A percentile compares a stretch with the other conserved stretches of the same genome.
These are phyloP conservation scores for Cutaneotrichosporon cavernicola DNA, from an alignment of 1,284 basidiomycete genomes.

Conservation along the genomic window DNA sequence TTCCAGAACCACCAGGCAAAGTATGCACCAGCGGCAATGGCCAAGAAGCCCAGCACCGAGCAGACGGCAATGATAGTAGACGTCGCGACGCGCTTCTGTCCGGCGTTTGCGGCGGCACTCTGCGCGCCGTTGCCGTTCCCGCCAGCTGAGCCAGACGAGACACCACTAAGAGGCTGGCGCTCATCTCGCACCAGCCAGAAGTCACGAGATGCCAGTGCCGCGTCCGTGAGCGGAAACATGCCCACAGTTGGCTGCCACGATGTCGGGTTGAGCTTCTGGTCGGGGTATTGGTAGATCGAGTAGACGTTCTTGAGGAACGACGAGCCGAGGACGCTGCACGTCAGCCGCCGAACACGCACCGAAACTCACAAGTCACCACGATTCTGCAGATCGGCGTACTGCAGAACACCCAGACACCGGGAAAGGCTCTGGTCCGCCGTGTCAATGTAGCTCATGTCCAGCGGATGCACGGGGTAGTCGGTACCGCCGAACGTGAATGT, in stretches of 20 bases:
- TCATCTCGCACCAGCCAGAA: constrained; percentile 50
- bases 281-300: constrained; percentile 51
- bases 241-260: constrained; percentile 51
- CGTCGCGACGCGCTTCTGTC: constrained; percentile 29
- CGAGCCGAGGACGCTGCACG: constrained; percentile 46
- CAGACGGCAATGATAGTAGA: constrained; percentile 44
- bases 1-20: constrained; percentile 52
- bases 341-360: background rate
- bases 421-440: constrained; percentile 36
- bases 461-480: constrained; percentile 46
- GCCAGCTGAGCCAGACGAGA: constrained; percentile 25
- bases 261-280: constrained; percentile 26
- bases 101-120: constrained; percentile 9
- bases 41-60: constrained; percentile 47
- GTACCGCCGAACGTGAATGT: constrained; percentile 44
- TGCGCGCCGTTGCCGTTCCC: constrained; percentile 10
- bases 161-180: constrained; percentile 37
- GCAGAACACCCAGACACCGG: constrained; percentile 49
- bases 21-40: constrained; percentile 43
- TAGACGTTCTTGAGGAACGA: constrained; percentile 53
- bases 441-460: constrained; percentile 50
- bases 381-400: constrained; percentile 39
- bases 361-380: constrained; percentile 40
- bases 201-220: constrained; percentile 43
- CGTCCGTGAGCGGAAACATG: constrained; percentile 45